These are phyloP conservation scores for Casaregolazyma suthepensis DNA, from an alignment of 1,139 yeast species.

Conservation along the genomic window DNA sequence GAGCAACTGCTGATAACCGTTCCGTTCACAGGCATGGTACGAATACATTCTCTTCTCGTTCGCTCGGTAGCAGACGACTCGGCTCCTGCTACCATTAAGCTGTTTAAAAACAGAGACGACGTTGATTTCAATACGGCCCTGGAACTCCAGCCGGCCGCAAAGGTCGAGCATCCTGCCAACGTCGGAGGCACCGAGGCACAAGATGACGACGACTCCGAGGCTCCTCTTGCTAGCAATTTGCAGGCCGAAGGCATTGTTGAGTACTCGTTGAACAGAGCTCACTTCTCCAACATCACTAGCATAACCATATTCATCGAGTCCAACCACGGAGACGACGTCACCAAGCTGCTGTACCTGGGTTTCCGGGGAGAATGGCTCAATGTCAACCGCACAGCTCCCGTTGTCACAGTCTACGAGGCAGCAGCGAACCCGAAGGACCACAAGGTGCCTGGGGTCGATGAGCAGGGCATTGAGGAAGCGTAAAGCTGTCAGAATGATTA, in stretches of 20 bases:
- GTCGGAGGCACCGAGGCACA: conserved; percentile 31
- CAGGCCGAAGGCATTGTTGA: conserved; percentile 63
- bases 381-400: conserved; percentile 55
- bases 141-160: conserved; percentile 46
- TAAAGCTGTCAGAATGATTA: not conserved
- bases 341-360: conserved; percentile 65
- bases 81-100: conserved; percentile 63
- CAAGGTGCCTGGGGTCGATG: conserved; percentile 37
- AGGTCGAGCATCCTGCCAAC: conserved; percentile 57
- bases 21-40: conserved; percentile 75
- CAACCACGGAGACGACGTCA: conserved; percentile 60
- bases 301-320: conserved; percentile 62
- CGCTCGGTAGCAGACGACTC: conserved; percentile 55
- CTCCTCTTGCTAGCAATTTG: conserved; percentile 19
- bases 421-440: conserved; percentile 94
- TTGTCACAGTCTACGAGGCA: conserved; percentile 72
- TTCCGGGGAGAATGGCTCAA: conserved; percentile 71
- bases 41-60: conserved; percentile 64
- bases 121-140: conserved; percentile 66
- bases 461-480: not conserved
- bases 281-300: conserved; percentile 64
- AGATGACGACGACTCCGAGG: conserved; percentile 18
- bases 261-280: conserved; percentile 70
- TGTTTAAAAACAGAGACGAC: conserved; percentile 64
- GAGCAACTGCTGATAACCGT: conserved; percentile 69